These are phyloP conservation scores for Aphanomyces invadans DNA, from an alignment of 352 stramenopile species.

Conservation along the genomic window DNA sequence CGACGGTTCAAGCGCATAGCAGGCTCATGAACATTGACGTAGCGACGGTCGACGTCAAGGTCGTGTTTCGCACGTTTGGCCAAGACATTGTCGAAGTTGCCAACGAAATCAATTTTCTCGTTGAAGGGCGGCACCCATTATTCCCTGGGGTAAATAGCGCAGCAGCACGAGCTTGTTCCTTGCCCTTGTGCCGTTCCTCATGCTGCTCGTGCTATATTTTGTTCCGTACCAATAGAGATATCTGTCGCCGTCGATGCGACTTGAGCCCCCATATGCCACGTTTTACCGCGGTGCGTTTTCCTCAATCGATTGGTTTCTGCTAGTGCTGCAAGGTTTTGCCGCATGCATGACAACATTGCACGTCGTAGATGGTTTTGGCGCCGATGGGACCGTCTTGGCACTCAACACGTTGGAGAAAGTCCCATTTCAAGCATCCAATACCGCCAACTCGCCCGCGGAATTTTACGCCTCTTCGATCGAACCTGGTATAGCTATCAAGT, in stretches of 20 bases:
- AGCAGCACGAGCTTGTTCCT: too few species aligned
- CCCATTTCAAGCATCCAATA: slow-evolving; percentile 16
- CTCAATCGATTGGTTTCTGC: too few species aligned
- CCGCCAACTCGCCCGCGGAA: slow-evolving; percentile 28
- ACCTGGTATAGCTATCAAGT: slow-evolving; percentile 2
- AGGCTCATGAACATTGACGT: background rate
- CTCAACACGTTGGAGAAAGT: slow-evolving; percentile 51
- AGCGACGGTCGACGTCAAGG: slow-evolving; percentile 13
- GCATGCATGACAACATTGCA: too few species aligned
- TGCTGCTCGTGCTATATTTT: too few species aligned
- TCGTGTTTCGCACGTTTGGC: slow-evolving; percentile 77
- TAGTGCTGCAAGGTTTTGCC: too few species aligned
- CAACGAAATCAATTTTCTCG: slow-evolving; percentile 60
- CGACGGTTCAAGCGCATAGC: too few species aligned
- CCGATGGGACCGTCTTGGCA: slow-evolving; percentile 46
- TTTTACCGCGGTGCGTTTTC: slow-evolving; percentile 62
- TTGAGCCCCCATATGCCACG: slow-evolving; percentile 38
- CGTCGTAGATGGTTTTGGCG: slow-evolving; percentile 39
- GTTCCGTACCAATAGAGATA: slow-evolving; percentile 16
- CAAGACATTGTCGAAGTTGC: slow-evolving; percentile 70
- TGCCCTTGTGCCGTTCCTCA: too few species aligned
- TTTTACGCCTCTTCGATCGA: background rate
- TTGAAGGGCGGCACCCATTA: slow-evolving; percentile 54
- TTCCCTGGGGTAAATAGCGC: slow-evolving; percentile 24
- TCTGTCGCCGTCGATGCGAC: slow-evolving; percentile 42